Percentiles rank a stretch among this genome's conserved stretches.
Evolutionary conservation across 768 basidiomycete species (phyloP).

Genomic region (Auriculariales sp.): DNA sequence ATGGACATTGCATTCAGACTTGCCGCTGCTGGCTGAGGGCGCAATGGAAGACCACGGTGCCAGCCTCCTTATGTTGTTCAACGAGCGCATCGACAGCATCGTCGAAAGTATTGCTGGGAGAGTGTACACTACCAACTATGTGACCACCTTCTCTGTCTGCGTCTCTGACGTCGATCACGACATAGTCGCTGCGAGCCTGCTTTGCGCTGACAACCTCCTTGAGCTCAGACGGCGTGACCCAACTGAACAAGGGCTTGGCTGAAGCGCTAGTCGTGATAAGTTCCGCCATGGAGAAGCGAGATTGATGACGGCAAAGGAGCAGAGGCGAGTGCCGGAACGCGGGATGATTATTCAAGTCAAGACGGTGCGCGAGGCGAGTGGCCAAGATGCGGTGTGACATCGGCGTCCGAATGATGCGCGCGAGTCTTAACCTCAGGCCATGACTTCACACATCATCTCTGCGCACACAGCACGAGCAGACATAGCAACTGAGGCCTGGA

Average conservation of each 20-base stretch:
- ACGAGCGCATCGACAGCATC: slow-evolving; percentile 44
- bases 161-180: slow-evolving; percentile 80
- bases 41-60: slow-evolving; percentile 65
- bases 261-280: not conserved
- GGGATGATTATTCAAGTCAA: no score
- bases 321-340: not conserved
- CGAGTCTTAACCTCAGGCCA: slow-evolving; percentile 10
- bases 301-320: not conserved
- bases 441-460: slow-evolving; percentile 67
- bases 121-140: slow-evolving; percentile 47
- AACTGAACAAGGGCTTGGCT: no score
- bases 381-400: not conserved
- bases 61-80: slow-evolving; percentile 42
- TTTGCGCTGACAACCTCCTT: no score
- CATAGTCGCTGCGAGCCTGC: no score
- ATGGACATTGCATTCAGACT: slow-evolving; percentile 14
- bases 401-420: not conserved
- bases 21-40: slow-evolving; percentile 63
- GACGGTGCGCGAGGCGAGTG: no score
- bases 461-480: slow-evolving; percentile 35
- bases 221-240: no score
- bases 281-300: not conserved
- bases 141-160: slow-evolving; percentile 69
- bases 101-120: slow-evolving; percentile 48
- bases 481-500: slow-evolving; percentile 32